Evolutionary conservation across 2,329 filamentous ascomycete genomes (phyloP), one percentile per base, ranked within the genome.

Genomic region (Emmonsiellopsis sp.): DNA sequence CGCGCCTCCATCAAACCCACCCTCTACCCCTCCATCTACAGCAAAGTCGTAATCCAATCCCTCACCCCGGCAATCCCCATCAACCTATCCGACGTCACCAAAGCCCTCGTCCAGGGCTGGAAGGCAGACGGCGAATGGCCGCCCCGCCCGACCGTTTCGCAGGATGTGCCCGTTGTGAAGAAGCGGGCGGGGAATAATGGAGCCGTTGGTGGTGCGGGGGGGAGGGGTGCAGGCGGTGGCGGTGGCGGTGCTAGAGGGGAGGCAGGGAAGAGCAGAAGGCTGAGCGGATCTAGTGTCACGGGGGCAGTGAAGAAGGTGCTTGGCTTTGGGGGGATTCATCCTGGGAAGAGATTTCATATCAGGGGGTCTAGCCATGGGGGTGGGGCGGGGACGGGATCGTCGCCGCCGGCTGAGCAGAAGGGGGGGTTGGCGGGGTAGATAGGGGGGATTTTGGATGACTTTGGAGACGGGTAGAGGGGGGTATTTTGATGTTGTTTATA

Each of bases 41-140:
- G 87, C 65, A 95, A 95, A 71, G 86, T 95, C 49, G 84, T 96
- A 42, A 68, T 90, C 0, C 85, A 92, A 63, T 81, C 78, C 39
- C 80, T 93, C 58, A 88, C 89, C 2, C 92, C 92, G 0, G 85
- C 86, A 1, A 88, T 94, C 13, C 92, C 92, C 3, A 86, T 96
- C 63, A 96, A 95, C 61, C 79, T 97, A 0, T 74, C 79, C 33
- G 88, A 95, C 61, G 84, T 96, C 73, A 82, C 88, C 21, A 80
- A 83, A 8, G 83, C 88, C 10, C 87, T 92, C 59, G 90, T 97
- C 0, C 79, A 86, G 32, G 92, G 92, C 43, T 96, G 92, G 92
- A 95, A 94, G 69, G 80, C 88, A 42, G 88, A 93, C 62, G 91
- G 90, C 13, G 88, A 95, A 68, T 97, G 92, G 92, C 91, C 92